Base-by-base conservation (phyloP, 139 green algal genomes). In the Deuterostichococcus epilithicus region DNA sequence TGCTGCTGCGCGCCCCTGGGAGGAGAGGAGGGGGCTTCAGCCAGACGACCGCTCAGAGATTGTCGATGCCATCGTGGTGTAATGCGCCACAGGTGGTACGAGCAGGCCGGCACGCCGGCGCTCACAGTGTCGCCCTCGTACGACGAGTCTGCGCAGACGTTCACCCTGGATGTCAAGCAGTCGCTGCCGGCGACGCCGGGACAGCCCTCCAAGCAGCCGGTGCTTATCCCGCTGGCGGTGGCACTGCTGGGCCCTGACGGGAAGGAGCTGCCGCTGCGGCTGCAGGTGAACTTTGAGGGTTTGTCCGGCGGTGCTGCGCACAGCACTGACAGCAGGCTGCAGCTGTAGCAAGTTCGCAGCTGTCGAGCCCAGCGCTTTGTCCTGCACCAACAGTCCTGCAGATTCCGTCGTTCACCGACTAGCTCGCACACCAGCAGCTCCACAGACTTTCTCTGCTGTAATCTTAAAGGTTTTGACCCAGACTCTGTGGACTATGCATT, bases 91-190 rank as follows among this genome's bases (percentile, higher is more conserved):
- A 86, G 74, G 68, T 95, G 92, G 92, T 96, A 97, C 81, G 44
- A 63, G 72, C 96, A 99, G 86, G 94, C 94, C 3, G 95, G 95
- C 72, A 99, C 95, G 0, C 95, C 95, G 13, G 74, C 63, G 32
- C 74, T 98, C 59, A 89, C 82, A 5, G 89, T 94, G 20, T 78
- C 77, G 25, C 84, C 85, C 3, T 59, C 35, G 5, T 97, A 98
- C 84, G 84, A 98, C 75, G 85, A 85, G 8, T 77, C 78, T 0
- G 83, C 87, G 13, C 80, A 90, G 35, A 98, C 92, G 13, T 97
- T 90, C 82, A 96, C 88, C 0, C 78, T 99, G 35, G 86, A 76
- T 38, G 74, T 70, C 70, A 86, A 84, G 78, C 95, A 97, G 85
- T 66, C 58, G 72, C 96, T 85, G 13, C 88, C 89, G 2, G 68